Evolutionary conservation across 1,284 basidiomycete species (phyloP).

Genomic region (Heterobasidion parviporum): DNA sequence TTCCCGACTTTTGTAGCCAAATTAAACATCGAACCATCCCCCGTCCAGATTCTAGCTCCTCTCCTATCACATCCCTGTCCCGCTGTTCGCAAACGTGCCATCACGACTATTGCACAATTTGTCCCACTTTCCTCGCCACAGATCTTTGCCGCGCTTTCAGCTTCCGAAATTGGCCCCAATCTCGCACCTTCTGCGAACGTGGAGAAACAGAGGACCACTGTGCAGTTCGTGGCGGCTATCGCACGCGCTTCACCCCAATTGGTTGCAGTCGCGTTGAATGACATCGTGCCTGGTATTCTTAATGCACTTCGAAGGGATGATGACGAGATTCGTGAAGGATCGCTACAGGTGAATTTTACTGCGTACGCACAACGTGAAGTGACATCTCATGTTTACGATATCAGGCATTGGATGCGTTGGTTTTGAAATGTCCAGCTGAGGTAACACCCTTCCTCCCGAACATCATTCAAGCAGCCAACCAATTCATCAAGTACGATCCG

Average conservation of each 20-base stretch:
- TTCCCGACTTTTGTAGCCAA: conserved; percentile 71
- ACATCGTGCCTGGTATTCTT: conserved; percentile 63
- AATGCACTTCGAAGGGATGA: conserved; percentile 64
- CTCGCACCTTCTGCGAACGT: conserved; percentile 41
- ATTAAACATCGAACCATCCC: conserved; percentile 43
- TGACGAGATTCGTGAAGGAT: conserved; percentile 74
- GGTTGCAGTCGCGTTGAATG: conserved; percentile 47
- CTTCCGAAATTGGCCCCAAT: conserved; percentile 52
- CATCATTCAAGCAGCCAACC: conserved; percentile 64
- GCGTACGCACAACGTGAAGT: not conserved
- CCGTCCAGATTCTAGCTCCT: conserved; percentile 67
- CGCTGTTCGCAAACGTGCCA: conserved; percentile 86
- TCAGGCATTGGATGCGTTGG: conserved; percentile 77
- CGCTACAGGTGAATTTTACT: conserved; percentile 47
- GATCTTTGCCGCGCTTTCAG: conserved; percentile 49
- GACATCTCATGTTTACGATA: not conserved
- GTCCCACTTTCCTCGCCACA: conserved; percentile 58
- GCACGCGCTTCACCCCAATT: conserved; percentile 63
- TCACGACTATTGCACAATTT: conserved; percentile 78
- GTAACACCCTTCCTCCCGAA: conserved; percentile 64
- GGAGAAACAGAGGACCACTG: conserved; percentile 70
- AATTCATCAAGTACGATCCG: conserved; percentile 90
- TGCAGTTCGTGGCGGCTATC: conserved; percentile 76
- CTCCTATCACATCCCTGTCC: conserved; percentile 71
- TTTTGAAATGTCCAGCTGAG: conserved; percentile 79